Evolutionary conservation across 495 filamentous ascomycete genomes (phyloP), one percentile per base, ranked within the genome.

Genomic region (Talaromyces wortmannii): DNA sequence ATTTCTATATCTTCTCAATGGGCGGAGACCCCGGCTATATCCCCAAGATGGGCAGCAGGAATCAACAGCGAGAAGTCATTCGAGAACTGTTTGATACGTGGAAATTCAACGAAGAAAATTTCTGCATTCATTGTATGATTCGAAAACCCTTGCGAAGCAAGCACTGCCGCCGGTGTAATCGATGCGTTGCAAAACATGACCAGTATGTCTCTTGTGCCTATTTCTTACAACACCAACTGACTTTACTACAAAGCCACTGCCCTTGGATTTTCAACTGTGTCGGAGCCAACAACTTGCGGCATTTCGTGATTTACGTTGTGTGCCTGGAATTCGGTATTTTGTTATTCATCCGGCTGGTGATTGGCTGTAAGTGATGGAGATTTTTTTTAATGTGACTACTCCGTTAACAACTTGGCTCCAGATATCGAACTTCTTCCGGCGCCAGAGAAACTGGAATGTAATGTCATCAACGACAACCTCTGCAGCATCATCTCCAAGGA

Each of bases 201-300:
- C 94, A 98, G 92, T 96, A 72, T 76, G 91, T 23, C 23, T 23
- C 23, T 23, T 23, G 23, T 23, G 73, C 15, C 31, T 42, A 5
- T 18, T 30, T 11, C 18, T 50, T 45, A 32, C 13, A 5, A 31
- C 52, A 16, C 23, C 7, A 10, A 57, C 76, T 85, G 66, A 88
- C 67, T 7, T 43, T 1, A n/a, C 31, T 23, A 33, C 36, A 8
- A 55, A 97, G 92, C 62, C 94, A 98, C 66, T 98, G 94, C 62
- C 94, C 94, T 0, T 98, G 94, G 94, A 90, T 97, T 40, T 86
- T 94, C 68, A 97, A 96, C 71, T 98, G 94, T 64, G 82, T 98
- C 42, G 94, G 88, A 44, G 79, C 92, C 42, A 97, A 96, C 64
- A 98, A 98, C 65, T 85, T 95, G 61, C 84, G 94, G 5, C 95